phyloP scores from a whole-genome alignment of 495 filamentous ascomycete species.

The Pseudomonodictys pantanalensis region DNA sequence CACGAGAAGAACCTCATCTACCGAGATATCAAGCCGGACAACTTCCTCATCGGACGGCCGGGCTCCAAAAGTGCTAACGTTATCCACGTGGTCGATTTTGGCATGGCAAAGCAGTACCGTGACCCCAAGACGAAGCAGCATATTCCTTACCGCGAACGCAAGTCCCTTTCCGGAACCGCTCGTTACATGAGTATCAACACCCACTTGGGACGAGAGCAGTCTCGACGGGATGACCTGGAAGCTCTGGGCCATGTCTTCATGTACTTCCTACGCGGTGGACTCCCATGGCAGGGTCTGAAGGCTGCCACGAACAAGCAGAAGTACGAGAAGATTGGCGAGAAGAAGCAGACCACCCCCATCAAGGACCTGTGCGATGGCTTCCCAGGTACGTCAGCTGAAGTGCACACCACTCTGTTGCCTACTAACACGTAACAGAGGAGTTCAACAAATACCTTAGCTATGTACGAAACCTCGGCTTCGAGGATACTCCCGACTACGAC shows the following conservation, averaged over 20 bases:
- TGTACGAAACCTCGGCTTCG: slow-evolving; percentile 95
- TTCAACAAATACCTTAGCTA: slow-evolving; percentile 97
- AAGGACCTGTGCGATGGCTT: slow-evolving; percentile 96
- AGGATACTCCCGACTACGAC: slow-evolving; percentile 98
- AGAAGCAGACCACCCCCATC: slow-evolving; percentile 97
- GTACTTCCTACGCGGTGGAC: slow-evolving; percentile 95
- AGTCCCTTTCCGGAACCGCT: slow-evolving; percentile 94
- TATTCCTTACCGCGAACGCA: slow-evolving; percentile 96
- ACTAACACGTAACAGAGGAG: slow-evolving; percentile 60
- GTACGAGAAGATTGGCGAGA: slow-evolving; percentile 99
- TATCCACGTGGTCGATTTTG: slow-evolving; percentile 98
- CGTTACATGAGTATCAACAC: slow-evolving; percentile 99
- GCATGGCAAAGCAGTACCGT: slow-evolving; percentile 99
- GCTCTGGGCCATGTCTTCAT: slow-evolving; percentile 98
- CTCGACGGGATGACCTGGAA: slow-evolving; percentile 92
- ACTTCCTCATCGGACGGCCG: slow-evolving; percentile 97
- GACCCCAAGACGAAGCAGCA: slow-evolving; percentile 99
- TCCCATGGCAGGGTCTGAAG: slow-evolving; percentile 98
- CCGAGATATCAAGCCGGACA: slow-evolving; percentile 98
- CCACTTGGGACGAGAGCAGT: slow-evolving; percentile 94
- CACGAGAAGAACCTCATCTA: slow-evolving; percentile 99
- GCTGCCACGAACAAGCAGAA: slow-evolving; percentile 99
- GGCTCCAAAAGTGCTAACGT: slow-evolving; percentile 91
- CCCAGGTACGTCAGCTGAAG: slow-evolving; percentile 57
- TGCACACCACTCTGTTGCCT: neutral